Evolutionary conservation across 1,284 basidiomycete species (phyloP).

Genomic region (Flammula alnicola): DNA sequence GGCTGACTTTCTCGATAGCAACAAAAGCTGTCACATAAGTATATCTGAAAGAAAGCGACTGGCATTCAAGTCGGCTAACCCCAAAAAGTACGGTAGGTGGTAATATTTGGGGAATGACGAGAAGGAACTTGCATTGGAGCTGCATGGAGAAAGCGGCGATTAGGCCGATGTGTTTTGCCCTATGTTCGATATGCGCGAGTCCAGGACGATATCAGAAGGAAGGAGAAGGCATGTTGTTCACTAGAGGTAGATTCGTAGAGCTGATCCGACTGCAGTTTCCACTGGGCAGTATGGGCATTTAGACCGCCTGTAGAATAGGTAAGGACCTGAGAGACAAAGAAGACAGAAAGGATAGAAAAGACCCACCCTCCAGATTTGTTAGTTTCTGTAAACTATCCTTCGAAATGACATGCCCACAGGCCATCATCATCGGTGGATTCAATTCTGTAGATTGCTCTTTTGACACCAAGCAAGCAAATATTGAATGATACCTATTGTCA

Average conservation of each 20-base stretch:
- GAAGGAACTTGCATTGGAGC: no score
- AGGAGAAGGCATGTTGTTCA: slow-evolving; percentile 16
- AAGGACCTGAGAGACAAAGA: slow-evolving; percentile 10
- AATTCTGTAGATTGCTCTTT: slow-evolving; percentile 94
- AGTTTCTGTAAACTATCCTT: slow-evolving; percentile 88
- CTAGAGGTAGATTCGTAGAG: slow-evolving; percentile 80
- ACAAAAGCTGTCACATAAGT: no score
- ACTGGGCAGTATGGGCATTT: slow-evolving; percentile 92
- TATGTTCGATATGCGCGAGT: no score
- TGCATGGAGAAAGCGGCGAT: no score
- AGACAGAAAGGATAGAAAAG: slow-evolving; percentile 4
- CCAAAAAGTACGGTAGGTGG: no score
- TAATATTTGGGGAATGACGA: no score
- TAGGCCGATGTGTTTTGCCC: no score
- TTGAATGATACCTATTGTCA: slow-evolving; percentile 92
- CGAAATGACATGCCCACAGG: slow-evolving; percentile 93
- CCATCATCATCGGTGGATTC: slow-evolving; percentile 98
- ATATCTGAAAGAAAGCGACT: no score
- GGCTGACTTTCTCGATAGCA: no score
- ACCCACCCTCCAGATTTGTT: slow-evolving; percentile 87
- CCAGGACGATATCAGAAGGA: not conserved
- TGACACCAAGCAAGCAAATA: slow-evolving; percentile 97
- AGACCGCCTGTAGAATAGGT: slow-evolving; percentile 58
- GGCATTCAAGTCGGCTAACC: no score
- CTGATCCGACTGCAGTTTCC: slow-evolving; percentile 63